Evolutionary conservation across 2,329 filamentous ascomycete genomes (phyloP), one percentile per base, ranked within the genome.

Genomic region (Emergomyces orientalis): DNA sequence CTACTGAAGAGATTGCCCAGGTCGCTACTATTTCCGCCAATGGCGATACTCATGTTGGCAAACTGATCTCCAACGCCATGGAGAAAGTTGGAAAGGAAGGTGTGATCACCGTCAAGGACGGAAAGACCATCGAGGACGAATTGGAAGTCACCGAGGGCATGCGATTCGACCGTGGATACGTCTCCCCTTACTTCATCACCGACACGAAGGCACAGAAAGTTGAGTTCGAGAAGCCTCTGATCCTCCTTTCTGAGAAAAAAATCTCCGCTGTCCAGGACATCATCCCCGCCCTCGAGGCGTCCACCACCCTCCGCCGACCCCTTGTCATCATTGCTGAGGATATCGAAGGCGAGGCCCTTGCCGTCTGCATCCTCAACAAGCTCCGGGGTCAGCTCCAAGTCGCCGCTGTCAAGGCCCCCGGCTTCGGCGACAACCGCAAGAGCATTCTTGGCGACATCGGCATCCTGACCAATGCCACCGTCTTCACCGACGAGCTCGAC

Each of bases 11-110:
- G 84, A 91, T 99, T 73, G 91, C 93, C 60, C 94, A 99, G 82
- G 94, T 99, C 66, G 94, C 94, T 68, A 97, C 94, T 72, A 99
- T 99, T 81, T 93, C 88, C 71, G 94, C 94, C 78, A 99, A 99
- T 80, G 94, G 94, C 70, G 94, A 99, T 76, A 86, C 86, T 64
- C 92, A 97, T 81, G 90, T 99, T 73, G 94, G 94, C 72, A 88
- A 91, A 80, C 86, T 99, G 75, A 94, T 99, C 77, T 92, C 94
- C 75, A 97, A 87, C 76, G 94, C 94, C 71, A 99, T 99, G 94
- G 94, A 99, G 86, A 96, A 96, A 86, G 94, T 99, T 67, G 94
- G 94, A 80, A 99, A 99, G 86, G 94, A 99, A 83, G 94, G 94
- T 84, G 94, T 99, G 74, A 99, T 99, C 78, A 99, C 94, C 64